Evolutionary conservation across 257 asterid genomes (phyloP).

Genomic region (Petrea volubilis): DNA sequence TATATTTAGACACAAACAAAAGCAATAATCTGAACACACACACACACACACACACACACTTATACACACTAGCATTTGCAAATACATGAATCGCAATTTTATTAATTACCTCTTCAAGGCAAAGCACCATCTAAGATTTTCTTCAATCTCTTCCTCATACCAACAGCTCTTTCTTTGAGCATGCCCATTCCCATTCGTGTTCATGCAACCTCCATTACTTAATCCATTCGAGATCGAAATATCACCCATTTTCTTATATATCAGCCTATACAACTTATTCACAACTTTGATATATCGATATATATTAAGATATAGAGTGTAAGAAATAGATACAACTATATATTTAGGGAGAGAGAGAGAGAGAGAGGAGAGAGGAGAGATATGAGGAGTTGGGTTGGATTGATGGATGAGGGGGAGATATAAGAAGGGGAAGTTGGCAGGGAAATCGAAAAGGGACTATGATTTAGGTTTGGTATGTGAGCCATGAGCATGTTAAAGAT

Average conservation of each 20-base stretch:
- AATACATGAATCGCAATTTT: neutral
- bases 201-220: slow-evolving; percentile 32
- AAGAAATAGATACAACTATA: neutral
- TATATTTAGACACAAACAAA: neutral
- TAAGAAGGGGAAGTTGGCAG: slow-evolving; percentile 27
- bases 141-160: slow-evolving; percentile 98
- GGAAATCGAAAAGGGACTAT: slow-evolving; percentile 29
- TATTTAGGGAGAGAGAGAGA: slow-evolving; percentile 10
- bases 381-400: slow-evolving; percentile 27
- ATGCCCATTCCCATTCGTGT: slow-evolving; percentile 42
- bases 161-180: slow-evolving; percentile 89
- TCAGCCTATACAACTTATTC: neutral
- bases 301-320: neutral
- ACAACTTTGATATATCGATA: neutral
- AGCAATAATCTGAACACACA: too few species aligned
- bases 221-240: slow-evolving; percentile 51
- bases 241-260: slow-evolving; percentile 67
- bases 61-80: too few species aligned
- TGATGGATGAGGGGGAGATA: slow-evolving; percentile 24
- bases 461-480: slow-evolving; percentile 28
- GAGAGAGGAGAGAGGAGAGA: neutral
- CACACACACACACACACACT: too few species aligned
- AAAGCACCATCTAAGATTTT: slow-evolving; percentile 91
- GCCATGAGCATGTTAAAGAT: neutral
- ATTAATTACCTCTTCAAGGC: slow-evolving; percentile 85